These are phyloP conservation scores for Lasiosphaeria ovina DNA, from an alignment of 495 filamentous ascomycete species.

Conservation along the genomic window DNA sequence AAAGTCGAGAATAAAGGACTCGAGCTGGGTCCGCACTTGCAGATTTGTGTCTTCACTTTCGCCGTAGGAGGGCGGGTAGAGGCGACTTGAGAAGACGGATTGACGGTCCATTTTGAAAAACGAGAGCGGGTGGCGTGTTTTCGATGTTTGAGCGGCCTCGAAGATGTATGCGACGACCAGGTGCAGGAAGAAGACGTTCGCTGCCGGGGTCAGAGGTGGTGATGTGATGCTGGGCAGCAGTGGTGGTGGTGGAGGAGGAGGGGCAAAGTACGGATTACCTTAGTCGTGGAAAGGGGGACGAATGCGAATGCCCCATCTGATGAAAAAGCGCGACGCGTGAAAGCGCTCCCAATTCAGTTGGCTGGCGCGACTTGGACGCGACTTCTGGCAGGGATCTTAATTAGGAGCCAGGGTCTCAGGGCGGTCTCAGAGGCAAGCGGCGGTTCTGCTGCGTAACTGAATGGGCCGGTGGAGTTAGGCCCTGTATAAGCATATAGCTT, in stretches of 20 bases:
- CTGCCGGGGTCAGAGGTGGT: neutral
- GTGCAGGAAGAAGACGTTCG: neutral
- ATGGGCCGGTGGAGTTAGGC: too few relatives aligned
- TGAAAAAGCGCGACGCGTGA: slow-evolving; percentile 27
- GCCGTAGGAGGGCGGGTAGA: slow-evolving; percentile 42
- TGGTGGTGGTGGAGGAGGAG: slow-evolving; percentile 20
- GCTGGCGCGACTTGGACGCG: slow-evolving; percentile 24
- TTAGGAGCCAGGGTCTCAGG: slow-evolving; percentile 2
- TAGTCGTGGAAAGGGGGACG: slow-evolving; percentile 11
- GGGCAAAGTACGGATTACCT: neutral
- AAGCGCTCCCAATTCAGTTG: slow-evolving; percentile 4
- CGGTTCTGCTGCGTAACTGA: too few relatives aligned
- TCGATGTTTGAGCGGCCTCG: too few relatives aligned
- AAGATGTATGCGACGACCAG: too few relatives aligned
- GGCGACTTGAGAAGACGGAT: slow-evolving; percentile 73
- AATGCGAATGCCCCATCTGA: neutral
- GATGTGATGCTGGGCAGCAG: slow-evolving; percentile 9
- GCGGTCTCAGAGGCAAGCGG: too few relatives aligned
- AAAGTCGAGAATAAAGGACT: slow-evolving; percentile 91
- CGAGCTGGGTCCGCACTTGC: slow-evolving; percentile 60
- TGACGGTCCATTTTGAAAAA: slow-evolving; percentile 74
- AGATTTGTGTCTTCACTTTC: slow-evolving; percentile 53
- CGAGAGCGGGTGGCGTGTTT: slow-evolving; percentile 5
- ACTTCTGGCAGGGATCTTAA: slow-evolving; percentile 29
- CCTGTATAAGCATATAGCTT: too few relatives aligned